Conservation (phyloP, 768 basidiomycete species). For the Butyriboletus loyo region DNA sequence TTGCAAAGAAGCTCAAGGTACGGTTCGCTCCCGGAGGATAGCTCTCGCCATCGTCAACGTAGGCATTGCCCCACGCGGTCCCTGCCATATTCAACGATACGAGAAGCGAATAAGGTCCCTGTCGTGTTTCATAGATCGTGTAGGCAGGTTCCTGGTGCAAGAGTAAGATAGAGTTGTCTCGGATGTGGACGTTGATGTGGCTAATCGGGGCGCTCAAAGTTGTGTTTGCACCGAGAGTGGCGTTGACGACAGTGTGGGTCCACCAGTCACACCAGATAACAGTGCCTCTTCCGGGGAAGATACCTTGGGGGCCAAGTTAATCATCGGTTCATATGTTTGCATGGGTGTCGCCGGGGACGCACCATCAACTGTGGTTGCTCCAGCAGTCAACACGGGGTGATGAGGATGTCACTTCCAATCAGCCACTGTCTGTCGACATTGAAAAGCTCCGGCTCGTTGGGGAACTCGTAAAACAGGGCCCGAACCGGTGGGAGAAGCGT, state of each 20-base stretch:
- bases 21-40: constrained; percentile 54
- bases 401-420: constrained; percentile 65
- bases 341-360: constrained; percentile 4
- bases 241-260: constrained; percentile 54
- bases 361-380: constrained; percentile 67
- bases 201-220: constrained; percentile 66
- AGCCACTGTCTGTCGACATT: too few species aligned
- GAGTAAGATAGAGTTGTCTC: constrained; percentile 65
- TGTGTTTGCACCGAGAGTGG: constrained; percentile 38
- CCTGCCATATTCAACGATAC: constrained; percentile 50
- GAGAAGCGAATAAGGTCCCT: constrained; percentile 60
- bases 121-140: constrained; percentile 63
- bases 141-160: constrained; percentile 61
- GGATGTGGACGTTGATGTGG: constrained; percentile 74
- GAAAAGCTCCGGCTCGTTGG: constrained; percentile 62
- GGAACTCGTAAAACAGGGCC: constrained; percentile 79
- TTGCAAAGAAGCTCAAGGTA: constrained; percentile 44
- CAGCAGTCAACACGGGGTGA: constrained; percentile 75
- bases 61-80: constrained; percentile 55
- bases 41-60: constrained; percentile 69
- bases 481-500: constrained; percentile 72
- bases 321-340: background rate
- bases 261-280: constrained; percentile 78
- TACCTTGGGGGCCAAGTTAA: constrained; percentile 37
- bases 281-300: too few species aligned